These are phyloP conservation scores for Castanospermum australe DNA, from an alignment of 306 rosid species.

Conservation along the genomic window DNA sequence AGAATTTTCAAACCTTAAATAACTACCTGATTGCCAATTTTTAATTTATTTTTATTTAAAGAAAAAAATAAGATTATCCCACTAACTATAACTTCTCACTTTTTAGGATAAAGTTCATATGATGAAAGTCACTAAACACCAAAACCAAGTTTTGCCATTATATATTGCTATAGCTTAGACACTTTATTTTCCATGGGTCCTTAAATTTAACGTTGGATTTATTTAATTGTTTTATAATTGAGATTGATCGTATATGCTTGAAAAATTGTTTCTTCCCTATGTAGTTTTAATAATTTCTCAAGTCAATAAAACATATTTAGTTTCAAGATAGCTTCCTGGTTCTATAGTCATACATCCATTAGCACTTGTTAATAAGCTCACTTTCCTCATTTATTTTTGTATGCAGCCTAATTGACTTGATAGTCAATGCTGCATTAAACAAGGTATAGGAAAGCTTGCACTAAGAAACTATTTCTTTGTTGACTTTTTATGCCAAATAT, in stretches of 20 bases:
- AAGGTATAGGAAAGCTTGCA: not conserved
- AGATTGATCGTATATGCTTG: not conserved
- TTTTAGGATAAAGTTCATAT: too few species aligned
- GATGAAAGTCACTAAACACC: too few species aligned
- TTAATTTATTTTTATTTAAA: too few species aligned
- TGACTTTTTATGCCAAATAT: not conserved
- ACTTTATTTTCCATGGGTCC: not conserved
- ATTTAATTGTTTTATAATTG: not conserved
- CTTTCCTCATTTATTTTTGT: not conserved
- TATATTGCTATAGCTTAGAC: too few species aligned
- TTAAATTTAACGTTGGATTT: not conserved
- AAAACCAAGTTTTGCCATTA: too few species aligned
- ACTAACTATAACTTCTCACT: too few species aligned
- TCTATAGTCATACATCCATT: not conserved
- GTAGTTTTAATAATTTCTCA: not conserved
- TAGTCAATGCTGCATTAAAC: not conserved
- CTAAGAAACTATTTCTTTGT: not conserved
- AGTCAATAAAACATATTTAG: not conserved
- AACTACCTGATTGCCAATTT: too few species aligned
- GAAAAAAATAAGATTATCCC: too few species aligned
- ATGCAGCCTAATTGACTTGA: not conserved
- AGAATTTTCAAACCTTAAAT: too few species aligned
- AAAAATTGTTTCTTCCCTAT: not conserved
- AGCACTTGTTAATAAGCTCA: not conserved
- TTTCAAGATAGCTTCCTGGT: not conserved